A percentile compares a stretch with the other conserved stretches of the same genome.
Conservation (phyloP, 2,329 filamentous ascomycete species). For the Rhynchosporium secalis region DNA sequence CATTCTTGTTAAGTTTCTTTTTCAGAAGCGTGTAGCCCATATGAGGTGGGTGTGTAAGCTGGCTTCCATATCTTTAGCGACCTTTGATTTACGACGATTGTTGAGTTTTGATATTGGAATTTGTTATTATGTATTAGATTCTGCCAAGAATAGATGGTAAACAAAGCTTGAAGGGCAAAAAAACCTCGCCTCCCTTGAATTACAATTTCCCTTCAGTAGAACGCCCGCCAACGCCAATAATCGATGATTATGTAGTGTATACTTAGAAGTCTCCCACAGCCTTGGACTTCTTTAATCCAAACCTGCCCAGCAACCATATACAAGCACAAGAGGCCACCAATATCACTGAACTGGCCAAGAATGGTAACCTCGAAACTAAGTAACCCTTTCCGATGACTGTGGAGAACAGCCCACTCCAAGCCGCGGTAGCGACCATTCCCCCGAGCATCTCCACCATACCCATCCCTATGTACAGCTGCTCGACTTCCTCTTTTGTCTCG, state of each 20-base stretch:
- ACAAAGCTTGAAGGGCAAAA: background rate
- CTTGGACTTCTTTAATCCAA: conserved; percentile 10
- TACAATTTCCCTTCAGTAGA: too few species aligned
- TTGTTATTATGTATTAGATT: background rate
- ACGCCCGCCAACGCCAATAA: too few species aligned
- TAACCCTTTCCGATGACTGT: conserved; percentile 19
- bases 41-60: too few species aligned
- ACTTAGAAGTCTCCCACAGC: conserved; percentile 6
- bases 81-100: too few species aligned
- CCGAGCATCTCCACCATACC: conserved; percentile 25
- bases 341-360: conserved; percentile 13
- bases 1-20: too few species aligned
- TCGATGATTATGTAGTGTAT: background rate
- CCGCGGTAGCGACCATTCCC: conserved; percentile 21
- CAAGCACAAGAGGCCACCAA: conserved; percentile 12
- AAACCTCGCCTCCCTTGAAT: background rate
- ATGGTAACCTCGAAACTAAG: conserved; percentile 21
- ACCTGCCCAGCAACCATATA: conserved; percentile 18
- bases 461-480: conserved; percentile 29
- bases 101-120: too few species aligned
- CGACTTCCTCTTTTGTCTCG: conserved; percentile 18
- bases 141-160: background rate
- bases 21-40: too few species aligned
- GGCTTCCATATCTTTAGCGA: too few species aligned
- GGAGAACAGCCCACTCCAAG: conserved; percentile 21